Percentiles rank a stretch among this genome's conserved stretches.
Conservation (phyloP, 2,329 filamentous ascomycete species). For the Colletotrichum tofieldiae region DNA sequence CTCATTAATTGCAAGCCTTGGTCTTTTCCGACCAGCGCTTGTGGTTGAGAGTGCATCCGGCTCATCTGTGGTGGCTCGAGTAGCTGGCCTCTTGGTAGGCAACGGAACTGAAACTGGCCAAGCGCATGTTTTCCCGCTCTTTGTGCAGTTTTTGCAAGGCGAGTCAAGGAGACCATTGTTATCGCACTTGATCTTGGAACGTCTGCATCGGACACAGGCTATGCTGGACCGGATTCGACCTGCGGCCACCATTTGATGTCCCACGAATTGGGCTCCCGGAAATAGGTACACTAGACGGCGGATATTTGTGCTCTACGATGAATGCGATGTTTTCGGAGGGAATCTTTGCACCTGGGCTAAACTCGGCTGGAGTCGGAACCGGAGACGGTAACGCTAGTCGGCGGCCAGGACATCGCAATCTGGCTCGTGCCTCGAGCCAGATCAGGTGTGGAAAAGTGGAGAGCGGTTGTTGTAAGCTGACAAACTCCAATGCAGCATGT, state of each 20-base stretch:
- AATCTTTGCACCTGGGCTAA: too few relatives aligned
- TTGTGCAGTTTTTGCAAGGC: conserved; percentile 82
- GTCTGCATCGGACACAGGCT: conserved; percentile 81
- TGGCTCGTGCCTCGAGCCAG: too few relatives aligned
- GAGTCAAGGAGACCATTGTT: conserved; percentile 71
- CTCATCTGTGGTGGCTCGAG: conserved; percentile 46
- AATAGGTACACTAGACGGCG: too few relatives aligned
- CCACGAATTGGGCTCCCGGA: too few relatives aligned
- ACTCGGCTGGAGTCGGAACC: too few relatives aligned
- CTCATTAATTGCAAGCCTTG: conserved; percentile 55
- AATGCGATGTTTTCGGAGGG: too few relatives aligned
- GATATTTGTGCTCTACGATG: too few relatives aligned
- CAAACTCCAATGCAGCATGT: too few relatives aligned
- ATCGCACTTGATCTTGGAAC: conserved; percentile 90
- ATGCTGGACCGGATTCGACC: conserved; percentile 81
- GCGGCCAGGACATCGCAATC: too few relatives aligned
- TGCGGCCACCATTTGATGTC: conserved; percentile 49
- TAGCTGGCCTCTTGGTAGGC: conserved; percentile 61
- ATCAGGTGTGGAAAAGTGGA: too few relatives aligned
- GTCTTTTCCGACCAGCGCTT: conserved; percentile 59
- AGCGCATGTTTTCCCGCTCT: conserved; percentile 78
- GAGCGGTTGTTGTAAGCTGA: too few relatives aligned
- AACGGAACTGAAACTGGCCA: conserved; percentile 67
- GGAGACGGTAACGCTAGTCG: too few relatives aligned
- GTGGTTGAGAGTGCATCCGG: conserved; percentile 57